phyloP scores from a whole-genome alignment of 352 stramenopile genomes.

The Nothophytophthora sp. region DNA sequence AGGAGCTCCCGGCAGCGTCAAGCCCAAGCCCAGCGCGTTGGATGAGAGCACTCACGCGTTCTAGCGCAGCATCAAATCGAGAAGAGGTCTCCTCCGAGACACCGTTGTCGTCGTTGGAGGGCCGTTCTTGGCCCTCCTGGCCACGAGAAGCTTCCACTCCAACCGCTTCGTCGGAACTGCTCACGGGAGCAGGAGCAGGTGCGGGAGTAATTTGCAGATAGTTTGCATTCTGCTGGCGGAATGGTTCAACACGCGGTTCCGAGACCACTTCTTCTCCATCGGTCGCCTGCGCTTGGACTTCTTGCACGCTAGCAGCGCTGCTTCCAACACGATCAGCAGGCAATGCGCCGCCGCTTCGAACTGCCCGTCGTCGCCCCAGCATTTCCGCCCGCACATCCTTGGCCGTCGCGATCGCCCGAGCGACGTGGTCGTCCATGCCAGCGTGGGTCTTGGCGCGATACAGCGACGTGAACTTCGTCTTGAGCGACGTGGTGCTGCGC shows the following conservation, averaged over 20 bases:
- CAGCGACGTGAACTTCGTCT: slow-evolving; percentile 40
- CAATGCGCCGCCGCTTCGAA: slow-evolving; percentile 4
- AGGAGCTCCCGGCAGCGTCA: slow-evolving; percentile 4
- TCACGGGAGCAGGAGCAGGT: too few relatives aligned
- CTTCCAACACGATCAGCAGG: slow-evolving; percentile 16
- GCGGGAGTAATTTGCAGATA: too few relatives aligned
- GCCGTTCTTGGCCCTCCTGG: too few relatives aligned
- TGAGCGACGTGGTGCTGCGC: slow-evolving; percentile 31
- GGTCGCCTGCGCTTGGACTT: slow-evolving; percentile 5
- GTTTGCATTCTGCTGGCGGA: too few relatives aligned
- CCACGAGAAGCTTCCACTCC: too few relatives aligned
- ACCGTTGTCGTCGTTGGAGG: too few relatives aligned
- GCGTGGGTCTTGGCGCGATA: slow-evolving; percentile 28
- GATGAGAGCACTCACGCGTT: too few relatives aligned
- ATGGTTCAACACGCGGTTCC: too few relatives aligned
- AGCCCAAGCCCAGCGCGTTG: slow-evolving; percentile 16
- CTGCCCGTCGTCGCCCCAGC: slow-evolving; percentile 24
- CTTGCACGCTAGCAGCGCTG: slow-evolving; percentile 6
- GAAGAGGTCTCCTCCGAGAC: too few relatives aligned
- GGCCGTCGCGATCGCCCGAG: slow-evolving; percentile 13
- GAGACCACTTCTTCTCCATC: too few relatives aligned
- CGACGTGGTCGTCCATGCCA: slow-evolving; percentile 27
- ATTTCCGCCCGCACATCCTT: slow-evolving; percentile 42
- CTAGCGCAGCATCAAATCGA: too few relatives aligned
- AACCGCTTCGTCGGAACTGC: too few relatives aligned